These are phyloP conservation scores for Aegilops umbellulata DNA, from an alignment of 176 grass and related monocot species.

Conservation along the genomic window DNA sequence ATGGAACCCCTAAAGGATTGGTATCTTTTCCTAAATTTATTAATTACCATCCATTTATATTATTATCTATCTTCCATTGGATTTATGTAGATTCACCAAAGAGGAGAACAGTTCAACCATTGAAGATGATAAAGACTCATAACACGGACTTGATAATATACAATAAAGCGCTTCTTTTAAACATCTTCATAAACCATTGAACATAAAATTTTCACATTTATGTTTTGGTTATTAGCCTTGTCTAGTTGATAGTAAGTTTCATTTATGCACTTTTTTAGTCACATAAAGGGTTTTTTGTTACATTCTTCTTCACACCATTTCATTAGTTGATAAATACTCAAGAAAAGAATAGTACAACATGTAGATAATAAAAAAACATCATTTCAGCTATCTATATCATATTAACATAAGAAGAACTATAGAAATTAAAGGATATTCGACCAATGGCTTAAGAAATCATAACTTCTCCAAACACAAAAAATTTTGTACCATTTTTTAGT, in stretches of 20 bases:
- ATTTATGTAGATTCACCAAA: slow-evolving; percentile 58
- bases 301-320: too few species aligned
- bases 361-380: neutral
- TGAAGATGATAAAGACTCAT: slow-evolving; percentile 49
- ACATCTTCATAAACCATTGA: neutral
- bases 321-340: too few species aligned
- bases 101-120: slow-evolving; percentile 62
- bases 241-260: too few species aligned
- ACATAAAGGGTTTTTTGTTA: too few species aligned
- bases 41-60: neutral
- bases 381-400: too few species aligned
- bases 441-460: too few species aligned
- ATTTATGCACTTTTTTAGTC: too few species aligned
- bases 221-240: neutral
- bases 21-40: slow-evolving; percentile 26
- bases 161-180: slow-evolving; percentile 40
- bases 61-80: neutral
- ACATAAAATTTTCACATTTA: neutral
- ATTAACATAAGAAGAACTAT: too few species aligned
- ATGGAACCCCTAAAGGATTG: slow-evolving; percentile 61
- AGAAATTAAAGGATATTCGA: too few species aligned
- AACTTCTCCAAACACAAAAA: too few species aligned
- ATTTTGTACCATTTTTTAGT: too few species aligned
- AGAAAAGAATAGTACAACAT: neutral
- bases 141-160: slow-evolving; percentile 48